Percentiles rank a stretch among this genome's conserved stretches.
These are phyloP conservation scores for Linnemannia hyalina DNA, from an alignment of 192 early-diverging fungal species.

Conservation along the genomic window DNA sequence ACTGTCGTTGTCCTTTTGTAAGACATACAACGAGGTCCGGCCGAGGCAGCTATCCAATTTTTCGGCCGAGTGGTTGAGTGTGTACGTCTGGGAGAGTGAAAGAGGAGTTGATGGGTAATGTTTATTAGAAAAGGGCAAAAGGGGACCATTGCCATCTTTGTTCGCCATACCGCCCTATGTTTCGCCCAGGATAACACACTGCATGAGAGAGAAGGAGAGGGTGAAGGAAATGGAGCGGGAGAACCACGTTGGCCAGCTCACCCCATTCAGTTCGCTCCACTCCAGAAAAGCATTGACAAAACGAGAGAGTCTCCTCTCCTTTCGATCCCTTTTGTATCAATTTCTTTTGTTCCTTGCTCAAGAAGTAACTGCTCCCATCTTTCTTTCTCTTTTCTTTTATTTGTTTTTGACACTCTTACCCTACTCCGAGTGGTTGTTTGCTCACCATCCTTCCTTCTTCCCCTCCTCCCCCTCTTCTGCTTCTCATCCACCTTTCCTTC, in stretches of 20 bases:
- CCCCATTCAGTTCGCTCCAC: no score
- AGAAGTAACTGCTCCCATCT: neutral
- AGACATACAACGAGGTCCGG: no score
- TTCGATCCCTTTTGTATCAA: neutral
- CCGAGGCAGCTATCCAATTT: neutral
- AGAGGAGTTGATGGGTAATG: neutral
- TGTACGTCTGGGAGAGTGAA: neutral
- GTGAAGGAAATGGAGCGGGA: neutral
- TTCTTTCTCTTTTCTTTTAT: neutral
- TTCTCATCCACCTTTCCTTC: neutral
- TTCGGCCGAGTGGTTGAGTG: constrained; percentile 1
- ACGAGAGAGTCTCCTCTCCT: no score
- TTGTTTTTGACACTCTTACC: neutral
- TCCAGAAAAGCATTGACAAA: no score
- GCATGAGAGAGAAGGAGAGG: neutral
- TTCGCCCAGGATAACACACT: neutral
- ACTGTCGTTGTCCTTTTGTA: neutral
- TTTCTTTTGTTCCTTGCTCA: neutral
- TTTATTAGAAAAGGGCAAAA: neutral
- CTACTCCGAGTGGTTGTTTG: neutral
- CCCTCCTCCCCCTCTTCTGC: neutral
- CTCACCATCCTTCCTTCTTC: neutral
- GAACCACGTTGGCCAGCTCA: no score
- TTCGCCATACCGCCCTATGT: neutral
- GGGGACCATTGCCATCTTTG: neutral